Conservation (phyloP, 2,329 filamentous ascomycete genomes). For the Cladosporium sp. region DNA sequence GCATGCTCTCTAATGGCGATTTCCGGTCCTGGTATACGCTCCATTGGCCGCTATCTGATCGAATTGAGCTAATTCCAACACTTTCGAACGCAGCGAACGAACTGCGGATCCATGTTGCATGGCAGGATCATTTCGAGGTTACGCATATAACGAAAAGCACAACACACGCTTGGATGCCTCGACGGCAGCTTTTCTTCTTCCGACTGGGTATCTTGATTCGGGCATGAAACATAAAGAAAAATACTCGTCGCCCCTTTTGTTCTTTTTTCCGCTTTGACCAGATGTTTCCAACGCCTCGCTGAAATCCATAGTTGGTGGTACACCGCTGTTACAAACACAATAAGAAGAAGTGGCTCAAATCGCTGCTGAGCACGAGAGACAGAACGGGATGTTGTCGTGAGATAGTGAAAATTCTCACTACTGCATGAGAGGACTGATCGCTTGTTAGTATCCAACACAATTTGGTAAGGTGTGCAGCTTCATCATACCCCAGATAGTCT, state of each 20-base stretch:
- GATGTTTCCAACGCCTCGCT: conserved; percentile 11
- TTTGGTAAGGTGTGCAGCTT: background rate
- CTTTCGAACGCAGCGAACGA: too few relatives aligned
- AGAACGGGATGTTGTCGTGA: background rate
- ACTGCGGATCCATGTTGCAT: too few relatives aligned
- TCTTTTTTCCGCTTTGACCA: conserved; percentile 1
- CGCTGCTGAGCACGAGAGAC: background rate
- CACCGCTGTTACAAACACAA: conserved; percentile 4
- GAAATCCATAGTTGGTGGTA: conserved; percentile 8
- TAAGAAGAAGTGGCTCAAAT: background rate
- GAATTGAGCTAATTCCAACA: too few relatives aligned
- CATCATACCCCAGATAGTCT: conserved; percentile 38
- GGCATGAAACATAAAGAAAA: background rate
- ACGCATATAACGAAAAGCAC: too few relatives aligned
- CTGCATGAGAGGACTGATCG: conserved; percentile 5
- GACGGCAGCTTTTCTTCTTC: background rate
- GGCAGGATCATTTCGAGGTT: too few relatives aligned
- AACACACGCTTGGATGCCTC: too few relatives aligned
- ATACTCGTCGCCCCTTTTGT: background rate
- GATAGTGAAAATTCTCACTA: background rate
- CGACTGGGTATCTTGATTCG: conserved; percentile 10
- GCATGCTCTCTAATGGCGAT: too few relatives aligned
- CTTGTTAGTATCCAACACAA: background rate
- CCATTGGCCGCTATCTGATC: too few relatives aligned
- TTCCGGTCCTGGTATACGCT: too few relatives aligned